A percentile compares a stretch with the other conserved stretches of the same genome.
Evolutionary conservation across 176 grass and related monocot species (phyloP).

Genomic region (Panicum miliaceum): DNA sequence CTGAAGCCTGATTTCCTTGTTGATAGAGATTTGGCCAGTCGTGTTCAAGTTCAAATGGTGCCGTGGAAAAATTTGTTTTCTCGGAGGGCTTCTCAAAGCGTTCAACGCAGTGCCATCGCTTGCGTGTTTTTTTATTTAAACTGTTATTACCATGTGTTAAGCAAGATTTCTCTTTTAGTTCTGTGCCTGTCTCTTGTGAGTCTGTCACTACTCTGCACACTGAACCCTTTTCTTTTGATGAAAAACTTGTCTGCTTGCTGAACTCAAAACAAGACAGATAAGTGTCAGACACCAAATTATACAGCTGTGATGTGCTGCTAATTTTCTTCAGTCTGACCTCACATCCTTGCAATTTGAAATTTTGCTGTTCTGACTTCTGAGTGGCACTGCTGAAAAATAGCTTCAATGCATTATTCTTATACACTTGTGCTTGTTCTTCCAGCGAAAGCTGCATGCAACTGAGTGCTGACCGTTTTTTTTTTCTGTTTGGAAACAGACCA

Average conservation of each 20-base stretch:
- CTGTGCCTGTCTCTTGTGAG: not conserved
- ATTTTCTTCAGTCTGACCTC: not conserved
- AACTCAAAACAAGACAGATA: not conserved
- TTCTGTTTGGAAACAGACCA: slow-evolving; percentile 66
- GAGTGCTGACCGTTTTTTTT: not conserved
- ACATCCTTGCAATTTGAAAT: not conserved
- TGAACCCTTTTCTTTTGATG: not conserved
- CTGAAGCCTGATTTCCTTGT: not conserved
- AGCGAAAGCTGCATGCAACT: not conserved
- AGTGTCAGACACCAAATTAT: not conserved
- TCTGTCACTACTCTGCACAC: not conserved
- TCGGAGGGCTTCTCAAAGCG: not conserved
- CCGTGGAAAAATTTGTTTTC: not conserved
- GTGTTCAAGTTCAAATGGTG: not conserved
- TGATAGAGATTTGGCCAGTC: not conserved
- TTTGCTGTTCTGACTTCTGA: not conserved
- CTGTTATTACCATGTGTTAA: not conserved
- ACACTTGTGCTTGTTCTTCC: not conserved
- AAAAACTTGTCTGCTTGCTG: not conserved
- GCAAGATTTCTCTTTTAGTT: not conserved
- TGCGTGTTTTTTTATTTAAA: not conserved
- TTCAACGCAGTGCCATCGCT: not conserved
- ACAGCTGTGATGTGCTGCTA: not conserved
- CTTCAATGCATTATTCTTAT: slow-evolving; percentile 16
- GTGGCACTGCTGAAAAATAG: not conserved